Evolutionary conservation across 495 filamentous ascomycete genomes (phyloP).

Genomic region (Aspergillus homomorphus): DNA sequence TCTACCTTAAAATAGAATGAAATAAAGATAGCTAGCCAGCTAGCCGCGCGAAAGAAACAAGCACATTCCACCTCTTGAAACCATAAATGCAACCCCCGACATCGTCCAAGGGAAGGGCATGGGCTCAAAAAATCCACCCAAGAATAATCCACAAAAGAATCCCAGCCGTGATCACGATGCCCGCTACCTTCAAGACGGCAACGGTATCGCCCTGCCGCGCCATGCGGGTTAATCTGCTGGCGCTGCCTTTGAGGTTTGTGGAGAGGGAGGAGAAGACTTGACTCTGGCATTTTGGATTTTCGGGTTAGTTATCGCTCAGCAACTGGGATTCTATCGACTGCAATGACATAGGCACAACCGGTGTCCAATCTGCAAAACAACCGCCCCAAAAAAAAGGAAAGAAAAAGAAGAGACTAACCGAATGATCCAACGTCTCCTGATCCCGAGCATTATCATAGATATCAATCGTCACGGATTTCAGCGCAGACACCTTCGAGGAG

Average conservation of each 20-base stretch:
- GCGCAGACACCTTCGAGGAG: slow-evolving; percentile 80
- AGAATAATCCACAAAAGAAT: slow-evolving; percentile 71
- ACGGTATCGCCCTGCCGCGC: slow-evolving; percentile 86
- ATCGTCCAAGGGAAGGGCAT: too few relatives aligned
- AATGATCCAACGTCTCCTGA: slow-evolving; percentile 81
- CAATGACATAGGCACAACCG: too few relatives aligned
- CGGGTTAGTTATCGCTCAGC: too few relatives aligned
- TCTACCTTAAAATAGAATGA: too few relatives aligned
- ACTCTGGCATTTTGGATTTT: too few relatives aligned
- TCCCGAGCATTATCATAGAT: slow-evolving; percentile 93
- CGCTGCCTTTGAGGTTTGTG: slow-evolving; percentile 74
- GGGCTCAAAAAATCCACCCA: slow-evolving; percentile 59
- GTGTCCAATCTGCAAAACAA: not conserved
- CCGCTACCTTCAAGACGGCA: slow-evolving; percentile 83
- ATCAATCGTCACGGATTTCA: slow-evolving; percentile 95
- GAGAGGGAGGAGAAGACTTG: slow-evolving; percentile 61
- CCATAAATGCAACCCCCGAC: too few relatives aligned
- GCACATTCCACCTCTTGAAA: too few relatives aligned
- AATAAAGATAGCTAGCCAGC: too few relatives aligned
- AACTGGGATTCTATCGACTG: too few relatives aligned
- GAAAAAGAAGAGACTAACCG: slow-evolving; percentile 50
- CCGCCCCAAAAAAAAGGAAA: not conserved
- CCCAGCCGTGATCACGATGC: slow-evolving; percentile 72
- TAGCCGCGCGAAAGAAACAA: too few relatives aligned
- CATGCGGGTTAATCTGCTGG: slow-evolving; percentile 84